phyloP scores from a whole-genome alignment of 345 rosid genomes.

The Acer campestre region DNA sequence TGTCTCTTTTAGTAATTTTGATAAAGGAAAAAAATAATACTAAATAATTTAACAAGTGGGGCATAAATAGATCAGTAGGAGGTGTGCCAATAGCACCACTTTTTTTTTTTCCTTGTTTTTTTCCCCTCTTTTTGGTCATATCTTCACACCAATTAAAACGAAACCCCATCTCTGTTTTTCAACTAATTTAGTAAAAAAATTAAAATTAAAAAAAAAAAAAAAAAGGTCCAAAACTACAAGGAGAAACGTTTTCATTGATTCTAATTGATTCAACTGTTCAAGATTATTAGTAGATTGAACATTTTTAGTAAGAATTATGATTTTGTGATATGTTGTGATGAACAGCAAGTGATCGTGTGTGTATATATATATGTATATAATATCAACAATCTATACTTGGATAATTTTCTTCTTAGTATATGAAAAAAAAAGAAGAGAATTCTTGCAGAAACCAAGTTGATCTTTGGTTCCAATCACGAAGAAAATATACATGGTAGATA shows the following conservation, averaged over 20 bases:
- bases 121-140: conserved; percentile 25
- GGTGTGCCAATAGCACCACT: too few relatives aligned
- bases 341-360: too few relatives aligned
- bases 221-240: conserved; percentile 5
- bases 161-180: conserved; percentile 19
- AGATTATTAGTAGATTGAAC: background rate
- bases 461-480: background rate
- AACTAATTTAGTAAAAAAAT: conserved; percentile 18
- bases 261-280: background rate
- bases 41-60: too few relatives aligned
- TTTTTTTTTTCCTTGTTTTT: conserved; percentile 17
- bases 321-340: background rate
- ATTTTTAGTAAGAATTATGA: background rate
- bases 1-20: too few relatives aligned
- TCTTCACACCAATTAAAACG: conserved; percentile 30
- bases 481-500: background rate
- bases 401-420: too few relatives aligned
- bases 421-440: too few relatives aligned
- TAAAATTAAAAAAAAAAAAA: too few relatives aligned
- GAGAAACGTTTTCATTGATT: background rate
- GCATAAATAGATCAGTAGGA: too few relatives aligned
- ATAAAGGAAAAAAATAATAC: too few relatives aligned
- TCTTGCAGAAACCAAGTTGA: background rate
- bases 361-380: too few relatives aligned
- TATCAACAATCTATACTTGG: background rate